Percentiles rank a stretch among this genome's conserved stretches.
Evolutionary conservation across 176 grass and related monocot genomes (phyloP).

Genomic region (Areca catechu): DNA sequence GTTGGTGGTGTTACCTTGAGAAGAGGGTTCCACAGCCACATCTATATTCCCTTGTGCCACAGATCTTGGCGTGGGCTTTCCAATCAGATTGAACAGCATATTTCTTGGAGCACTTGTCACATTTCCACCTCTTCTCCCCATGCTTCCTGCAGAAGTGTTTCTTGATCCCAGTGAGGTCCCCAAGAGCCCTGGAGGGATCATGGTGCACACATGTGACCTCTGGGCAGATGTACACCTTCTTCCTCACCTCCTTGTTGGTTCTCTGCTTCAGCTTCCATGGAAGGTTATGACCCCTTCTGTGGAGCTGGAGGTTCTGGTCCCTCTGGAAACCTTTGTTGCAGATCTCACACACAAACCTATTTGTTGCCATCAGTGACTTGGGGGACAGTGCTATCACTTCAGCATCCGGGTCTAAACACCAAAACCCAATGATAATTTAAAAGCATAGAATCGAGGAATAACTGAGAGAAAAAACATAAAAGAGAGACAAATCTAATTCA

Average conservation of each 20-base stretch:
- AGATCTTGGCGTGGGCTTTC: slow-evolving; percentile 23
- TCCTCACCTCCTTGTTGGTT: slow-evolving; percentile 15
- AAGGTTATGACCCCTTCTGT: slow-evolving; percentile 18
- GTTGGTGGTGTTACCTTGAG: slow-evolving; percentile 2
- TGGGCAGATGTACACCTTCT: slow-evolving; percentile 23
- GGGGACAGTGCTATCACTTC: slow-evolving; percentile 21
- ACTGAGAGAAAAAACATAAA: background rate
- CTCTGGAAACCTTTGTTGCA: slow-evolving; percentile 22
- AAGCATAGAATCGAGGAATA: background rate
- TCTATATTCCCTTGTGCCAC: slow-evolving; percentile 21
- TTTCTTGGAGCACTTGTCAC: slow-evolving; percentile 25
- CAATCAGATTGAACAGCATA: slow-evolving; percentile 21
- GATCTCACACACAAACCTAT: slow-evolving; percentile 23
- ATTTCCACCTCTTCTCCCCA: slow-evolving; percentile 26
- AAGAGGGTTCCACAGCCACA: slow-evolving; percentile 22
- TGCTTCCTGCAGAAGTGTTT: slow-evolving; percentile 24
- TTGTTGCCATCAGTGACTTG: slow-evolving; percentile 14
- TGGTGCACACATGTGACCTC: slow-evolving; percentile 21
- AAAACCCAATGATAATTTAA: background rate
- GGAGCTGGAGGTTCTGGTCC: slow-evolving; percentile 21
- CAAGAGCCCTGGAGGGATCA: slow-evolving; percentile 13
- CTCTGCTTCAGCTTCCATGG: slow-evolving; percentile 24
- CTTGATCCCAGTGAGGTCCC: slow-evolving; percentile 24
- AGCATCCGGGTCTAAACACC: slow-evolving; percentile 6
- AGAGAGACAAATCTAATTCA: background rate